Evolutionary conservation across 208 protist species (phyloP).

Genomic region (Acanthamoeba triangularis): DNA sequence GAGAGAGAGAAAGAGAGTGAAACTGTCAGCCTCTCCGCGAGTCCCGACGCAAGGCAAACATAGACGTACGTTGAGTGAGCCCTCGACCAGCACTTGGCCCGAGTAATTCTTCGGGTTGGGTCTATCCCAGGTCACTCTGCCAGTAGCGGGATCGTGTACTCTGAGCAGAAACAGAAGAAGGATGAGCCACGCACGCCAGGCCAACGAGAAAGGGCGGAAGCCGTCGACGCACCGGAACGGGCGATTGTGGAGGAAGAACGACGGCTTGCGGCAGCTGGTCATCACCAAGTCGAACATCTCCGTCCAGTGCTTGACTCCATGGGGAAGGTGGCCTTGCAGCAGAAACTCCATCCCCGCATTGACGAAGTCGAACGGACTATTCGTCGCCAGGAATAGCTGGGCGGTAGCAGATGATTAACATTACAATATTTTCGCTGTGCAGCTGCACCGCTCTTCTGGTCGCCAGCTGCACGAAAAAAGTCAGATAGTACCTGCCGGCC

Average conservation of each 20-base stretch:
- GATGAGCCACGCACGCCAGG: background rate
- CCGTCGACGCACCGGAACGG: conserved; percentile 70
- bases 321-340: conserved; percentile 55
- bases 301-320: conserved; percentile 77
- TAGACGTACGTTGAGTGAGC: conserved; percentile 18
- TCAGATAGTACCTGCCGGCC: conserved; percentile 27
- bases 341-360: conserved; percentile 81
- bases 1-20: too few relatives aligned
- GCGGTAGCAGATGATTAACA: background rate
- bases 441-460: too few relatives aligned
- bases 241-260: conserved; percentile 81
- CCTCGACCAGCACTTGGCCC: conserved; percentile 39
- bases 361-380: conserved; percentile 81
- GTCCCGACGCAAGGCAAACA: conserved; percentile 58
- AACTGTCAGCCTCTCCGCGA: background rate
- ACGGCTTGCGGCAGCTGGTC: conserved; percentile 79
- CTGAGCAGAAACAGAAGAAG: background rate
- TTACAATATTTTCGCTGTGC: too few relatives aligned
- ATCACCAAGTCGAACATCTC: conserved; percentile 83
- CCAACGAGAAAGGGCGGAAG: background rate
- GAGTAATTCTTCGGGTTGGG: conserved; percentile 29
- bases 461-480: background rate
- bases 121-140: conserved; percentile 41
- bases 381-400: conserved; percentile 83
- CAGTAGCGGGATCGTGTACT: conserved; percentile 3